These are phyloP conservation scores for Asterophora parasitica DNA, from an alignment of 768 basidiomycete genomes.

Conservation along the genomic window DNA sequence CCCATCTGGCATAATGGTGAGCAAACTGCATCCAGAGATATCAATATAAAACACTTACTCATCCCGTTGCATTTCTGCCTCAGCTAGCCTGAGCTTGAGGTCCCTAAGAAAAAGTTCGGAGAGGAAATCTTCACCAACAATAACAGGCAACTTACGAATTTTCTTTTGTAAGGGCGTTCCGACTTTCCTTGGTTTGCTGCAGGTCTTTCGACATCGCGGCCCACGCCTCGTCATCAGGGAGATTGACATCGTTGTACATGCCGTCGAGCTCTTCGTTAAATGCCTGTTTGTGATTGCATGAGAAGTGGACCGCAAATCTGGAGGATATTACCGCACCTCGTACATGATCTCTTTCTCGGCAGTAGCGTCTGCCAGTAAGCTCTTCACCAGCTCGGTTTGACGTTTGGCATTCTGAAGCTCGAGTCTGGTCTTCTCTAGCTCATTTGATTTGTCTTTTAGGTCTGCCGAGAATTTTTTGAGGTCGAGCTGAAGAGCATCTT, in stretches of 20 bases:
- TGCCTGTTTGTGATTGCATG: constrained; percentile 44
- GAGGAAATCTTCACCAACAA: neutral
- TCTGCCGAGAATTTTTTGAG: constrained; percentile 45
- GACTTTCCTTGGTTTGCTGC: constrained; percentile 64
- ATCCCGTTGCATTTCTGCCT: constrained; percentile 70
- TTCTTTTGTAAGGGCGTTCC: constrained; percentile 71
- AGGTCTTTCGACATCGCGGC: constrained; percentile 71
- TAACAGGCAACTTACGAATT: constrained; percentile 58
- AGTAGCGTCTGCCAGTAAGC: constrained; percentile 69
- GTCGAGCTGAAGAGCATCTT: constrained; percentile 51
- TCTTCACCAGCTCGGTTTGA: constrained; percentile 77
- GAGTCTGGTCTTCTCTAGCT: constrained; percentile 55
- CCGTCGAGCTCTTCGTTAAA: constrained; percentile 93
- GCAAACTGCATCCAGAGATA: constrained; percentile 1
- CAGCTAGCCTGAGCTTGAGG: constrained; percentile 64
- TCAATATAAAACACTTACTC: constrained; percentile 52
- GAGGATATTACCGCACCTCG: constrained; percentile 45
- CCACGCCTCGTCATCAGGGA: constrained; percentile 84
- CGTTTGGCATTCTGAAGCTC: constrained; percentile 69
- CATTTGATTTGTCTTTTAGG: constrained; percentile 57
- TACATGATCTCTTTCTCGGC: constrained; percentile 93
- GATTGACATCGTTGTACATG: constrained; percentile 81
- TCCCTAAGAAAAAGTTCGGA: constrained; percentile 37
- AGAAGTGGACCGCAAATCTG: neutral
- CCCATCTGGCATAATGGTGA: constrained; percentile 49